These are phyloP conservation scores for Macrocybe sp. DNA, from an alignment of 1,284 basidiomycete species.

Conservation along the genomic window DNA sequence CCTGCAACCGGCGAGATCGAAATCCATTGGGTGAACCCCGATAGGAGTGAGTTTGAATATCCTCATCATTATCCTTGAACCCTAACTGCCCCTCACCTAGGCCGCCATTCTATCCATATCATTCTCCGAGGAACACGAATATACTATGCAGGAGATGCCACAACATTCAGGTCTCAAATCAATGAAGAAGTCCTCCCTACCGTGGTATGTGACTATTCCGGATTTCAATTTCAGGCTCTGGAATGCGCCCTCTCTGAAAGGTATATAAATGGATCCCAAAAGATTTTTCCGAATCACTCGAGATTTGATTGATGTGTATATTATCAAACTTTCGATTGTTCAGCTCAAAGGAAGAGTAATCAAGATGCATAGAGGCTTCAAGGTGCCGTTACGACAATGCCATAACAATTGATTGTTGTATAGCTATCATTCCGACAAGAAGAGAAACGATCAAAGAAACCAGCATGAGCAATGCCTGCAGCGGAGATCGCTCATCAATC, in stretches of 20 bases:
- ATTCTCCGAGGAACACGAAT: constrained; percentile 4
- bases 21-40: constrained; percentile 9
- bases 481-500: constrained; percentile 10
- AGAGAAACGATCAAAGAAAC: too few species aligned
- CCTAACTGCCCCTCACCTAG: not conserved
- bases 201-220: constrained; percentile 1
- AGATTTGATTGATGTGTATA: not conserved
- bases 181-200: constrained; percentile 2
- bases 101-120: constrained; percentile 5
- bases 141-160: constrained; percentile 9
- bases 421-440: too few species aligned
- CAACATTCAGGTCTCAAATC: constrained; percentile 5
- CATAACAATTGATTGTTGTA: too few species aligned
- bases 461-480: too few species aligned
- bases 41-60: not conserved
- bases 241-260: not conserved
- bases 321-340: not conserved
- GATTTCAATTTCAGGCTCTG: not conserved
- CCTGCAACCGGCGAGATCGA: constrained; percentile 5
- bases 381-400: too few species aligned
- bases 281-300: not conserved
- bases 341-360: not conserved
- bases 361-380: too few species aligned
- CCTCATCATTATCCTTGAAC: too few species aligned
- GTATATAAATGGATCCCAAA: constrained; percentile 4